phyloP scores from a whole-genome alignment of 768 basidiomycete genomes.

The Mycena leptocephala region DNA sequence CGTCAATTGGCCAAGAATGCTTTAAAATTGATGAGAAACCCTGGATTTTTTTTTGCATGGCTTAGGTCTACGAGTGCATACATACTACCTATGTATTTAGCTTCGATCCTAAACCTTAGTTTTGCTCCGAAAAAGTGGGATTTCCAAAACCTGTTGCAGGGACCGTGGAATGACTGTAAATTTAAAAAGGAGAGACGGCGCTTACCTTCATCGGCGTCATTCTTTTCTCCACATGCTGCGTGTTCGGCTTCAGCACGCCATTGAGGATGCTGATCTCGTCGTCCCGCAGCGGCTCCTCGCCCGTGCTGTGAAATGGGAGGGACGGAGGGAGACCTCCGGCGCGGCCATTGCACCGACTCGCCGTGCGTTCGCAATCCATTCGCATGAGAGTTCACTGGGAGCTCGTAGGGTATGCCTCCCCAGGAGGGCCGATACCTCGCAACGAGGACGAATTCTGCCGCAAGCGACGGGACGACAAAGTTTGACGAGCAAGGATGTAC shows the following conservation, averaged over 20 bases:
- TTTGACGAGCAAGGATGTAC: not conserved
- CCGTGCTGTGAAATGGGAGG: slow-evolving; percentile 75
- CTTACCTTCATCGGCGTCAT: slow-evolving; percentile 86
- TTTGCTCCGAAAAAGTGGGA: too few species aligned
- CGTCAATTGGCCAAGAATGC: too few species aligned
- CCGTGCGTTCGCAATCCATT: not conserved
- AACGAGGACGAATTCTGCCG: not conserved
- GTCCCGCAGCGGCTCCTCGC: slow-evolving; percentile 83
- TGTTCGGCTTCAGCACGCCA: slow-evolving; percentile 81
- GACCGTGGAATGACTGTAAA: too few species aligned
- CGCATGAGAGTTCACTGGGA: not conserved
- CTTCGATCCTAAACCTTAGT: too few species aligned
- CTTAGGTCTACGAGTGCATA: too few species aligned
- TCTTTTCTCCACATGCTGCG: too few species aligned
- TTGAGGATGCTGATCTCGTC: slow-evolving; percentile 90
- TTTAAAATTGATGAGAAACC: too few species aligned
- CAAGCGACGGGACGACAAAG: not conserved
- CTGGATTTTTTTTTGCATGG: too few species aligned
- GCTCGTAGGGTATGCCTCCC: not conserved
- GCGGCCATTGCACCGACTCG: not conserved
- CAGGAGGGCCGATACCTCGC: not conserved
- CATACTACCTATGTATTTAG: too few species aligned
- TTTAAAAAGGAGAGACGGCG: not conserved
- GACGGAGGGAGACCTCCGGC: not conserved
- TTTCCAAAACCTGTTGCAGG: too few species aligned